phyloP scores from a whole-genome alignment of 1,284 basidiomycete species.

The Cutaneotrichosporon sp. region DNA sequence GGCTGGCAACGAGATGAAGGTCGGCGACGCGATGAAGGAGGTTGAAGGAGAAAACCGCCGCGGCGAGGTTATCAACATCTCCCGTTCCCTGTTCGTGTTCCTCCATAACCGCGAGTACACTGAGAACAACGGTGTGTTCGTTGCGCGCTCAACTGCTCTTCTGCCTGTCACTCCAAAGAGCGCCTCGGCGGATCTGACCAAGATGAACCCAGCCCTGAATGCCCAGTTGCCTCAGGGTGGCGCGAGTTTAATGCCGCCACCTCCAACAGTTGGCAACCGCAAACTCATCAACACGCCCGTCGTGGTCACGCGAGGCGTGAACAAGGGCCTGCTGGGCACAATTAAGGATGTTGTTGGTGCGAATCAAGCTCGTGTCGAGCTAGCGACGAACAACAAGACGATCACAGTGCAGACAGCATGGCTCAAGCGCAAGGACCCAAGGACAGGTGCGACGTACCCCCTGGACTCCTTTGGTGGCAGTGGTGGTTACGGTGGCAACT shows the following conservation, averaged over 20 bases:
- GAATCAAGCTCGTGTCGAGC: slow-evolving; percentile 78
- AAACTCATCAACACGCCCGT: slow-evolving; percentile 76
- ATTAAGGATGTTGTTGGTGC: slow-evolving; percentile 91
- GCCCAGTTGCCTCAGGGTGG: slow-evolving; percentile 49
- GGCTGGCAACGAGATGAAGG: slow-evolving; percentile 65
- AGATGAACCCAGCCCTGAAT: slow-evolving; percentile 81
- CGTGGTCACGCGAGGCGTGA: slow-evolving; percentile 76
- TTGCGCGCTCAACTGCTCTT: slow-evolving; percentile 66
- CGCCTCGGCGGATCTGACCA: slow-evolving; percentile 70
- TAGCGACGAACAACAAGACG: slow-evolving; percentile 84
- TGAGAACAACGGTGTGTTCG: slow-evolving; percentile 92
- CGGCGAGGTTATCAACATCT: slow-evolving; percentile 89
- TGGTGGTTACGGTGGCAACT: slow-evolving; percentile 9
- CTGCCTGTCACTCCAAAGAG: slow-evolving; percentile 79
- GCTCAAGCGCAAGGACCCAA: slow-evolving; percentile 64
- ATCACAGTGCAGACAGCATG: slow-evolving; percentile 79
- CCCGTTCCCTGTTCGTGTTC: slow-evolving; percentile 92
- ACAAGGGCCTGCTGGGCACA: slow-evolving; percentile 86
- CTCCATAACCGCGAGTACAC: slow-evolving; percentile 83
- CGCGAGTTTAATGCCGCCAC: slow-evolving; percentile 52
- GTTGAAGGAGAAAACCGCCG: slow-evolving; percentile 83
- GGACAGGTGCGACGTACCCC: slow-evolving; percentile 50
- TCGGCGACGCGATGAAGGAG: slow-evolving; percentile 93
- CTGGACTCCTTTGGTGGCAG: slow-evolving; percentile 29
- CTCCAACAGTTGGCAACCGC: slow-evolving; percentile 59